Evolutionary conservation across 2,329 filamentous ascomycete species (phyloP), one percentile per base, ranked within the genome.

Genomic region (Clonostachys rhizophaga): DNA sequence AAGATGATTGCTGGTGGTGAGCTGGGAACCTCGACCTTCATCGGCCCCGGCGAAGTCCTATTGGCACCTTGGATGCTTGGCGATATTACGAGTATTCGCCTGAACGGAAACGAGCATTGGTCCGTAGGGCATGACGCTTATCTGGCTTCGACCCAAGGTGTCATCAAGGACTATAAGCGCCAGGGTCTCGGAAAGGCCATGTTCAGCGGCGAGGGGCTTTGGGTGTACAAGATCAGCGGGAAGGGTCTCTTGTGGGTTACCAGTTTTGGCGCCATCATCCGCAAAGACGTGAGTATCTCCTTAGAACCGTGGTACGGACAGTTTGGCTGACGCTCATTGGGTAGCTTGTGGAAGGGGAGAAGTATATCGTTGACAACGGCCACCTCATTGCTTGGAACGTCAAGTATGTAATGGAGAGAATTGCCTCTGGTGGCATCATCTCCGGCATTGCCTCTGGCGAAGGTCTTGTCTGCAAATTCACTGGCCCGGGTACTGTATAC

Each of bases 381-480:
- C 91, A 97, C 56, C 76, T 97, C 1, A 91, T 97, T 1, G 92
- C 94, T 0, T 99, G 94, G 94, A 96, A 96, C 63, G 91, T 88
- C 61, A 90, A 95, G 60, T 99, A 97, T 59, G 78, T 89, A 5
- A 83, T 99, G 52, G 91, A 96, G 69, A 84, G 94, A 14, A 87
- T 95, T 5, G 85, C 92, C 0, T 94, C 88, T 4, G 94, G 94
- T 3, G 94, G 94, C 36, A 84, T 99, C 52, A 86, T 99, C n/a
- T 92, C 89, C n/a, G 84, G 86, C 10, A 66, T 96, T 18, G 83
- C 84, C 30, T 85, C 89, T 0, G 87, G 79, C 0, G 94, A 99
- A 68, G 94, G 94, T 0, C 71, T 97, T 35, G 91, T 96, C 5
- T 99, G 94, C 74, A 95, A 91, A 62, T 97, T 97, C 55, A 90